These are phyloP conservation scores for Suhomyces xylopsoci DNA, from an alignment of 805 yeast species.

Conservation along the genomic window DNA sequence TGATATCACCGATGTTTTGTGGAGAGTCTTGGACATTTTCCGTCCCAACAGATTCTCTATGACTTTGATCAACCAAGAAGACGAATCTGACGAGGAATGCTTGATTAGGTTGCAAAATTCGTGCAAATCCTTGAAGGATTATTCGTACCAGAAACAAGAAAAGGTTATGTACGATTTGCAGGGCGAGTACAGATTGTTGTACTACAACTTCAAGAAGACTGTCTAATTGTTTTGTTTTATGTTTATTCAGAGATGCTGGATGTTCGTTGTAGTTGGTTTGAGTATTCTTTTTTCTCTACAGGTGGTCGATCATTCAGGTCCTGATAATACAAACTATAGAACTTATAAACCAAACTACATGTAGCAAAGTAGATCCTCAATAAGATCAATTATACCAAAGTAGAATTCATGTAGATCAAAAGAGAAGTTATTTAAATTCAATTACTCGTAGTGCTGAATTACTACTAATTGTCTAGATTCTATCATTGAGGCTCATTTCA, in stretches of 20 bases:
- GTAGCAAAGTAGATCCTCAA: not conserved
- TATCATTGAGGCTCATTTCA: no score
- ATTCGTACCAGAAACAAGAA: slow-evolving; percentile 59
- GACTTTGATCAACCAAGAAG: slow-evolving; percentile 33
- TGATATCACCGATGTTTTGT: slow-evolving; percentile 53
- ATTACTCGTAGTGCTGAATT: no score
- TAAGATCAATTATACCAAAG: no score
- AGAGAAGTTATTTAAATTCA: no score
- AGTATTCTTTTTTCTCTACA: slow-evolving; percentile 9
- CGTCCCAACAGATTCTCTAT: slow-evolving; percentile 72
- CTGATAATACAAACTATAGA: not conserved
- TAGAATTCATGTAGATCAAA: no score
- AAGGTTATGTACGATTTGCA: slow-evolving; percentile 70
- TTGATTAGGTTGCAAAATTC: slow-evolving; percentile 16
- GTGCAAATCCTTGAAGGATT: slow-evolving; percentile 28
- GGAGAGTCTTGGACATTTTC: slow-evolving; percentile 60
- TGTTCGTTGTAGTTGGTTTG: slow-evolving; percentile 12
- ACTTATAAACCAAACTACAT: no score
- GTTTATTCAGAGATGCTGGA: not conserved
- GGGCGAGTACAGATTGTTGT: slow-evolving; percentile 65
- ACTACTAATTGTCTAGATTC: no score
- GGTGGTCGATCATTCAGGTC: slow-evolving; percentile 10
- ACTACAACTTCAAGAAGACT: slow-evolving; percentile 55
- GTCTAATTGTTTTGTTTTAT: not conserved
- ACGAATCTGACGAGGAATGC: slow-evolving; percentile 8